Percentiles rank a stretch among this genome's conserved stretches.
These are phyloP conservation scores for Entomortierella parvispora DNA, from an alignment of 192 early-diverging fungal species.

Conservation along the genomic window DNA sequence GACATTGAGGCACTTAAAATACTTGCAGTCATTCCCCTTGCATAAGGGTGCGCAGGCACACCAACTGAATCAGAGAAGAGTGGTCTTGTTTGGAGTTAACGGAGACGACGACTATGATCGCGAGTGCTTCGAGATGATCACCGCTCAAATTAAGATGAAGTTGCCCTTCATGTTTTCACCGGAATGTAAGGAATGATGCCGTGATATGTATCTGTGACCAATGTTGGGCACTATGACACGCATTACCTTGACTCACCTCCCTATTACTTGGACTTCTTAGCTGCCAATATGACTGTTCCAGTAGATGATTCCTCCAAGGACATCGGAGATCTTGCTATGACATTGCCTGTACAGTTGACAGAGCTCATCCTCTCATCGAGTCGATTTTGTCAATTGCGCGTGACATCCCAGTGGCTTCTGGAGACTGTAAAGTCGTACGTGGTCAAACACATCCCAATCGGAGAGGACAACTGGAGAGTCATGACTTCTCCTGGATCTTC, in stretches of 20 bases:
- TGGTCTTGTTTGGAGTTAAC: constrained; percentile 54
- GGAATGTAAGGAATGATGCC: constrained; percentile 28
- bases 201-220: background rate
- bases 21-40: constrained; percentile 59
- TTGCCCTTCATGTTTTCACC: constrained; percentile 50
- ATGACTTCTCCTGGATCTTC: constrained; percentile 80
- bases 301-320: constrained; percentile 45
- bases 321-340: constrained; percentile 39
- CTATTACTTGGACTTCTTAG: constrained; percentile 14
- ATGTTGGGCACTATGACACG: background rate
- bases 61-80: constrained; percentile 62
- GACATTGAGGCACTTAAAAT: constrained; percentile 55
- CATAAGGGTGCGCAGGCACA: constrained; percentile 36
- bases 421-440: constrained; percentile 59
- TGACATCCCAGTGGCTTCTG: constrained; percentile 60
- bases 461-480: constrained; percentile 81
- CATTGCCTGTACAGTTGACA: constrained; percentile 38
- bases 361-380: constrained; percentile 54
- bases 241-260: background rate
- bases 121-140: constrained; percentile 40
- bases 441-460: constrained; percentile 54
- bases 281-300: constrained; percentile 54
- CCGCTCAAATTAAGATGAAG: constrained; percentile 42
- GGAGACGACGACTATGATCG: constrained; percentile 43
- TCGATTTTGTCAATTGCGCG: constrained; percentile 56